Evolutionary conservation across 495 filamentous ascomycete genomes (phyloP).

Genomic region (Daldinia decipiens): DNA sequence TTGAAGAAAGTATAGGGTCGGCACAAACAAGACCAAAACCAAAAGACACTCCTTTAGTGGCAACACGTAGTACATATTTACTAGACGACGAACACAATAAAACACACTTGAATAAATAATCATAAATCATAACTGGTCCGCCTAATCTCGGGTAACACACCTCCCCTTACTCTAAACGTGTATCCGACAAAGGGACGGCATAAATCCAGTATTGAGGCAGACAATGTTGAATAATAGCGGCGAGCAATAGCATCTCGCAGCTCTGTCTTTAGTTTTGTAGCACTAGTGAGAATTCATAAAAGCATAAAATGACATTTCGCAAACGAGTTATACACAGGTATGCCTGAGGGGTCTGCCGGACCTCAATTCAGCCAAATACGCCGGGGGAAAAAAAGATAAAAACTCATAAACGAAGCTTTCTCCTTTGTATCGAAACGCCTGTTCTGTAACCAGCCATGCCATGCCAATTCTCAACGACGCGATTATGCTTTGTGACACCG

Average conservation of each 20-base stretch:
- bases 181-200: not conserved
- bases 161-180: not conserved
- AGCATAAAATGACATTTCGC: slow-evolving; percentile 8
- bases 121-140: not conserved
- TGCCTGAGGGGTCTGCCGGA: slow-evolving; percentile 2
- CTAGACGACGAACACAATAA: not conserved
- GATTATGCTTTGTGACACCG: slow-evolving; percentile 11
- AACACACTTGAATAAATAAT: not conserved
- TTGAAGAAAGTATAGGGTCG: not conserved
- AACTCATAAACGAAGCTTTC: not conserved
- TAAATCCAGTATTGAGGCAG: not conserved
- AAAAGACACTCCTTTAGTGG: not conserved
- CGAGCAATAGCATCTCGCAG: not conserved
- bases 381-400: not conserved
- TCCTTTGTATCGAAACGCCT: slow-evolving; percentile 12
- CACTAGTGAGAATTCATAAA: not conserved
- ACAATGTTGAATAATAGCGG: not conserved
- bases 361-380: slow-evolving; percentile 7
- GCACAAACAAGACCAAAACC: not conserved
- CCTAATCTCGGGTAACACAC: not conserved
- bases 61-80: not conserved
- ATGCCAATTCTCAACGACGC: slow-evolving; percentile 10
- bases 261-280: slow-evolving; percentile 1
- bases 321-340: slow-evolving; percentile 10
- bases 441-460: slow-evolving; percentile 2